Conservation (phyloP, 73 alveolate genomes). For the Symbiodinium natans region DNA sequence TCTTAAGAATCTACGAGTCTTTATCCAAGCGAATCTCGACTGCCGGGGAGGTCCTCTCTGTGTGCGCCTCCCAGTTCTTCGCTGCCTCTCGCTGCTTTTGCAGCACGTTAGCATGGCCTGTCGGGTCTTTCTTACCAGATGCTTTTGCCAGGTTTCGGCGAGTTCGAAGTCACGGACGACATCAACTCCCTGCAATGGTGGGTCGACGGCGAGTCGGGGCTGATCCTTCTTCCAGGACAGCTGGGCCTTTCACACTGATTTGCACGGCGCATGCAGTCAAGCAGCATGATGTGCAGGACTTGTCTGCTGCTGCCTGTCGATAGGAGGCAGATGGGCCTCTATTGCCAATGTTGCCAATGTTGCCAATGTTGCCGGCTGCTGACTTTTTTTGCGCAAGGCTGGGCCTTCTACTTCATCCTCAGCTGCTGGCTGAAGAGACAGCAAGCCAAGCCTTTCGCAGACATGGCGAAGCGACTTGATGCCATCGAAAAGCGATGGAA, state of each 20-base stretch:
- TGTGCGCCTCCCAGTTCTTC: neutral
- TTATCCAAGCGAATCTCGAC: no score
- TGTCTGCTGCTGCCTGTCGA: neutral
- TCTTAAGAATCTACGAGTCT: neutral
- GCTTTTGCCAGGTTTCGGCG: conserved; percentile 2
- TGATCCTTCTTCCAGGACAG: conserved; percentile 3
- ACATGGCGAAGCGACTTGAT: conserved; percentile 1
- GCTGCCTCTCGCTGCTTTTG: neutral
- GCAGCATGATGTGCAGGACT: neutral
- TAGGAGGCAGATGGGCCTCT: neutral
- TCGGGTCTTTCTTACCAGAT: neutral
- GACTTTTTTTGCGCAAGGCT: no score
- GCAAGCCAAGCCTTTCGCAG: conserved; percentile 46
- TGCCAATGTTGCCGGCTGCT: no score
- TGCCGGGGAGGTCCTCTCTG: neutral
- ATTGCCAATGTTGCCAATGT: no score
- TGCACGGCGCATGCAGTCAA: no score
- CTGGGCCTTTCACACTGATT: no score
- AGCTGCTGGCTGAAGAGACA: conserved; percentile 5
- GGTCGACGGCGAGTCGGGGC: conserved; percentile 50
- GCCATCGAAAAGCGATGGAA: conserved; percentile 43
- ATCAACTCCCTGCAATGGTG: conserved; percentile 22
- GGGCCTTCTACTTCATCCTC: conserved; percentile 29
- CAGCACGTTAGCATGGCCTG: no score
- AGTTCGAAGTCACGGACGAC: conserved; percentile 60